A percentile compares a stretch with the other conserved stretches of the same genome.
These are phyloP conservation scores for Mucor irregularis DNA, from an alignment of 371 early-diverging fungal species.

Conservation along the genomic window DNA sequence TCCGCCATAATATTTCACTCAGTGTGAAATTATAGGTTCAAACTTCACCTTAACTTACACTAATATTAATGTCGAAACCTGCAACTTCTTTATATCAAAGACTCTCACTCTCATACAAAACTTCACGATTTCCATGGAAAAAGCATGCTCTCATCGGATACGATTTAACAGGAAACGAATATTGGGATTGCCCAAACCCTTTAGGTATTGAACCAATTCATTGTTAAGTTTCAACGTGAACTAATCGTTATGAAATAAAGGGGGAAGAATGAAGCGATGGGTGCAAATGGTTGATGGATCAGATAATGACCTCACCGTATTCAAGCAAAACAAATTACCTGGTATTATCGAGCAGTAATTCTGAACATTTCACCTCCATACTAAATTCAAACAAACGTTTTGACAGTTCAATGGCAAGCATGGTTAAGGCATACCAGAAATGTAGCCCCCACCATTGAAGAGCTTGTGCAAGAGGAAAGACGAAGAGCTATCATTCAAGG, in stretches of 20 bases:
- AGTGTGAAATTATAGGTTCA: no score
- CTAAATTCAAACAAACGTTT: neutral
- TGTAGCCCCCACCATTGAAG: slow-evolving; percentile 57
- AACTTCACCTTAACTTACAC: neutral
- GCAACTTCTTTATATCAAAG: slow-evolving; percentile 23
- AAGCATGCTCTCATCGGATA: slow-evolving; percentile 59
- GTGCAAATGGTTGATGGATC: slow-evolving; percentile 39
- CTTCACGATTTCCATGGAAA: slow-evolving; percentile 53
- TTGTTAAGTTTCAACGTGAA: neutral
- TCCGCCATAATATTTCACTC: no score
- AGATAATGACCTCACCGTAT: slow-evolving; percentile 33
- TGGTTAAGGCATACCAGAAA: slow-evolving; percentile 71
- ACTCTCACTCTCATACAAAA: slow-evolving; percentile 33
- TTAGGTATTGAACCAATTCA: slow-evolving; percentile 33
- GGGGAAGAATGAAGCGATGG: slow-evolving; percentile 51
- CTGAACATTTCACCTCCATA: no score
- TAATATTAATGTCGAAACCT: slow-evolving; percentile 19
- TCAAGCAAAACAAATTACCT: slow-evolving; percentile 53
- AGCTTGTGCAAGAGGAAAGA: slow-evolving; percentile 38
- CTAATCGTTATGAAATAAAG: neutral
- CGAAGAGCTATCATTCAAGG: slow-evolving; percentile 50
- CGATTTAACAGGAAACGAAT: slow-evolving; percentile 70
- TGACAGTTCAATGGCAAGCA: slow-evolving; percentile 70
- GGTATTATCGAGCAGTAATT: slow-evolving; percentile 41
- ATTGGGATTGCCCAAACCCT: slow-evolving; percentile 70